Evolutionary conservation across 352 stramenopile species (phyloP).

Genomic region (Phytophthora sp.): DNA sequence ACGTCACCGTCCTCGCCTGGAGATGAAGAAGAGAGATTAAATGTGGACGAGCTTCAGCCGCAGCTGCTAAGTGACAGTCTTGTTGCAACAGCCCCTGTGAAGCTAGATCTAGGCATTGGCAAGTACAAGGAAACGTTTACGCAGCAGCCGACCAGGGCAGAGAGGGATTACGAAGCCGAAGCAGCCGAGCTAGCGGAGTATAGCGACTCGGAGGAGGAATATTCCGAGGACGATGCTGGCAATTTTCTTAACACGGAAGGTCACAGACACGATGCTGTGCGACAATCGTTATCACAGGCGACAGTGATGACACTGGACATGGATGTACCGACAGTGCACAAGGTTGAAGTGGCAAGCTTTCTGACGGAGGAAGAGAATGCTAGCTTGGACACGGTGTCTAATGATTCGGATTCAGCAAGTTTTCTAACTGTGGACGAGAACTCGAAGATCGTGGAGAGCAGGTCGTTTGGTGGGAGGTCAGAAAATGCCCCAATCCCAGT

Average conservation of each 20-base stretch:
- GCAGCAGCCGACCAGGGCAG: slow-evolving; percentile 13
- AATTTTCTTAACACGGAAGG: slow-evolving; percentile 47
- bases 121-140: slow-evolving; percentile 59
- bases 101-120: slow-evolving; percentile 59
- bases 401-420: slow-evolving; percentile 43
- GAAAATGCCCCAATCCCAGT: slow-evolving; percentile 25
- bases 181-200: slow-evolving; percentile 40
- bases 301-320: slow-evolving; percentile 36
- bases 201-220: slow-evolving; percentile 36
- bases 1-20: slow-evolving; percentile 44
- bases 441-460: slow-evolving; percentile 49
- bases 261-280: slow-evolving; percentile 15
- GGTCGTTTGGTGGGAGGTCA: slow-evolving; percentile 28
- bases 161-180: slow-evolving; percentile 43
- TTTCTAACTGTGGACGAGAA: slow-evolving; percentile 57
- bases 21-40: slow-evolving; percentile 40
- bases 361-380: slow-evolving; percentile 53
- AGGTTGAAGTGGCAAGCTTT: slow-evolving; percentile 61
- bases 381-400: slow-evolving; percentile 36
- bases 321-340: slow-evolving; percentile 36
- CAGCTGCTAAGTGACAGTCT: slow-evolving; percentile 38
- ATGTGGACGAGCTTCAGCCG: slow-evolving; percentile 43
- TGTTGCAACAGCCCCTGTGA: slow-evolving; percentile 23
- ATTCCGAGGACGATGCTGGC: slow-evolving; percentile 31
- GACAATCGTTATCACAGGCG: slow-evolving; percentile 30